A percentile compares a stretch with the other conserved stretches of the same genome.
Evolutionary conservation across 805 yeast species (phyloP).

Genomic region (Starmerella asiatica): DNA sequence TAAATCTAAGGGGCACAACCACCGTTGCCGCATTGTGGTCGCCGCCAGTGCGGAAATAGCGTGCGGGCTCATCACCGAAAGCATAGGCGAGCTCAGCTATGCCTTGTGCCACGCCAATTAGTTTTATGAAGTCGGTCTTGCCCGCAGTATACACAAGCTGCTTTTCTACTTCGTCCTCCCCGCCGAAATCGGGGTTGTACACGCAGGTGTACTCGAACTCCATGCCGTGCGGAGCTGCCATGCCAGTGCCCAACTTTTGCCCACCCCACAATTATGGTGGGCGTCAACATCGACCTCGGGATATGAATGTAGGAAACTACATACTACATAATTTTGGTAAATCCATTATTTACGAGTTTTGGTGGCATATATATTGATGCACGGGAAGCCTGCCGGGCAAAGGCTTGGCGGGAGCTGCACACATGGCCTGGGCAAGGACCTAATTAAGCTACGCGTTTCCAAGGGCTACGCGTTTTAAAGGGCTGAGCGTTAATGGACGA

Average conservation of each 20-base stretch:
- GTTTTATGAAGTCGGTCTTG: constrained; percentile 7
- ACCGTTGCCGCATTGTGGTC: not conserved
- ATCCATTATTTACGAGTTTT: too few species aligned
- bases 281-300: too few species aligned
- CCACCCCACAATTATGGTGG: not conserved
- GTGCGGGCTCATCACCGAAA: constrained; percentile 15
- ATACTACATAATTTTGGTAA: too few species aligned
- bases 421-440: too few species aligned
- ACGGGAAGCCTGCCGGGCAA: too few species aligned
- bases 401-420: too few species aligned
- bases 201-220: constrained; percentile 14
- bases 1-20: constrained; percentile 8
- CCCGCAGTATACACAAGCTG: constrained; percentile 16
- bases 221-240: not conserved
- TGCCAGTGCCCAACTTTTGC: not conserved
- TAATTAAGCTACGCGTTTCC: too few species aligned
- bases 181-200: constrained; percentile 21
- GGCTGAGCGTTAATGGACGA: too few species aligned
- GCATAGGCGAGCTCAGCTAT: constrained; percentile 20
- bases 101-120: constrained; percentile 22
- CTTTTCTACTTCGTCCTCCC: constrained; percentile 16
- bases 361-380: too few species aligned
- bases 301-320: too few species aligned
- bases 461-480: too few species aligned
- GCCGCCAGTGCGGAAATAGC: constrained; percentile 8